Evolutionary conservation across 495 filamentous ascomycete species (phyloP).

Genomic region (Penicillium paxilli): DNA sequence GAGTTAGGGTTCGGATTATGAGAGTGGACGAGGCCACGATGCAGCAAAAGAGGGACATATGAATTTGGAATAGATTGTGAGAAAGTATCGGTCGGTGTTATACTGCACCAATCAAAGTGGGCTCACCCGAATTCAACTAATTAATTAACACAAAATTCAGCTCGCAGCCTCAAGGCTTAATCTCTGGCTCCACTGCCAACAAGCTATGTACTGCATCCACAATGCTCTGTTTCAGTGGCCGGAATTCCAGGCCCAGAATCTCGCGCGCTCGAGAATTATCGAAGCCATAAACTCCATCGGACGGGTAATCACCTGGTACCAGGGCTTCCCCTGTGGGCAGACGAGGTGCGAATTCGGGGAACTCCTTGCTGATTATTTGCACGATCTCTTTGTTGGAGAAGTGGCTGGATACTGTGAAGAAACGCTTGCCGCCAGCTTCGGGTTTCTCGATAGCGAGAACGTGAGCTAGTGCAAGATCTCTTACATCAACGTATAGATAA

Average conservation of each 20-base stretch:
- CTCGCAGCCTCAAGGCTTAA: background rate
- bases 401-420: constrained; percentile 56
- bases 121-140: background rate
- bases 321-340: constrained; percentile 44
- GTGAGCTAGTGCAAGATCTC: constrained; percentile 61
- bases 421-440: constrained; percentile 59
- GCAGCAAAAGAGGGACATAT: background rate
- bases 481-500: constrained; percentile 56
- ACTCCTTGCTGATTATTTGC: constrained; percentile 56
- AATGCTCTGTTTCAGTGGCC: constrained; percentile 45
- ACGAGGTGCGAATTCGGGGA: constrained; percentile 53
- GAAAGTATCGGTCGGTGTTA: background rate
- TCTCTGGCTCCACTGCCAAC: constrained; percentile 11
- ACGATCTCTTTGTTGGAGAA: constrained; percentile 57
- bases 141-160: background rate
- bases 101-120: background rate
- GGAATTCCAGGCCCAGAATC: constrained; percentile 51
- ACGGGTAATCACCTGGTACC: constrained; percentile 38
- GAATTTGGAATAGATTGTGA: background rate
- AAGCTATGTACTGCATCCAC: constrained; percentile 45
- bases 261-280: constrained; percentile 45
- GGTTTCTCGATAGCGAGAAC: constrained; percentile 57
- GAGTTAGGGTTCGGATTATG: too few species aligned
- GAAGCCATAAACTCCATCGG: constrained; percentile 35
- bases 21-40: background rate